These are phyloP conservation scores for Aspergillus sp. DNA, from an alignment of 2,329 filamentous ascomycete genomes.

Conservation along the genomic window DNA sequence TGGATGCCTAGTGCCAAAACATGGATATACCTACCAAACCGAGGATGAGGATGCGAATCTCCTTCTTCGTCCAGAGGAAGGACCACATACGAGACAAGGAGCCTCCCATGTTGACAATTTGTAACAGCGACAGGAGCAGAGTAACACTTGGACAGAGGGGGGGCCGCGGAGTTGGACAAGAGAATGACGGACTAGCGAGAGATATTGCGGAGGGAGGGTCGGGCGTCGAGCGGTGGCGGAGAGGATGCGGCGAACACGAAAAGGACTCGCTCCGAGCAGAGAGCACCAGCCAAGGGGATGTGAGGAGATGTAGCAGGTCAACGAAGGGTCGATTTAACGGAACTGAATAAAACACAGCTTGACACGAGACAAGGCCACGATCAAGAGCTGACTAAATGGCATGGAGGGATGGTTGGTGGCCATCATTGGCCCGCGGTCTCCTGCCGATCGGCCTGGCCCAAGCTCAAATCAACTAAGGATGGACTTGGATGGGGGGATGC, in stretches of 20 bases:
- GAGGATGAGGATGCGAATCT: constrained; percentile 93
- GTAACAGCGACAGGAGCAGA: constrained; percentile 4
- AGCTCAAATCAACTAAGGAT: constrained; percentile 20
- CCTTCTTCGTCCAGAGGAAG: constrained; percentile 89
- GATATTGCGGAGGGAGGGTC: neutral
- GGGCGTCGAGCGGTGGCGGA: constrained; percentile 4
- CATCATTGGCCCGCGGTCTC: constrained; percentile 21
- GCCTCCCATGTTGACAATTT: constrained; percentile 53
- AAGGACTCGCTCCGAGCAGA: neutral
- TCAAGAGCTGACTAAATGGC: constrained; percentile 27
- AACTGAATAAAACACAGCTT: neutral
- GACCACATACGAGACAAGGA: constrained; percentile 64
- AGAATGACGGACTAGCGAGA: constrained; percentile 1
- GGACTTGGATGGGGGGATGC: constrained; percentile 1
- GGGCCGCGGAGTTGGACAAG: neutral
- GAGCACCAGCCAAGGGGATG: neutral
- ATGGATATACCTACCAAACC: constrained; percentile 69
- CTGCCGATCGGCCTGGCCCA: constrained; percentile 30
- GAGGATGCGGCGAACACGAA: constrained; percentile 8
- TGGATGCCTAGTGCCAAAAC: constrained; percentile 12
- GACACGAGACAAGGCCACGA: constrained; percentile 5
- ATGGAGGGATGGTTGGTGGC: constrained; percentile 14
- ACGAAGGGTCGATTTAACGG: neutral
- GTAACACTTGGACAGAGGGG: constrained; percentile 10
- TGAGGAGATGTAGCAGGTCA: neutral